phyloP scores from a whole-genome alignment of 495 filamentous ascomycete species.

The Xylaria bambusicola region DNA sequence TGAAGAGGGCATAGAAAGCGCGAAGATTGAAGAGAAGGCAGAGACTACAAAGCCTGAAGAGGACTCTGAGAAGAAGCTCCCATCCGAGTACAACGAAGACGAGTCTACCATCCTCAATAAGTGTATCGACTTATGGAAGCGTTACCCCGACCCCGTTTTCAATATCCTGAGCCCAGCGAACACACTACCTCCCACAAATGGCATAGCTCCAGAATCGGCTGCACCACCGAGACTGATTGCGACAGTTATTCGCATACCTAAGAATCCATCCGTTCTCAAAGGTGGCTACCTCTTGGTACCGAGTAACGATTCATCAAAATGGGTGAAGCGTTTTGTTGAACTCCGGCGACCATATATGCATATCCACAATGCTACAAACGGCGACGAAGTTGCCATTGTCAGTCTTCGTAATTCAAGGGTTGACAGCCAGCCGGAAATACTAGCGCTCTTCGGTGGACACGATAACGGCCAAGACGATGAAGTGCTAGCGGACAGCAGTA shows the following conservation, averaged over 20 bases:
- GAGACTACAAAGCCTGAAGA: slow-evolving; percentile 11
- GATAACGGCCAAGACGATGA: slow-evolving; percentile 30
- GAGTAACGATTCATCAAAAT: slow-evolving; percentile 69
- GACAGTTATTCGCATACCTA: slow-evolving; percentile 69
- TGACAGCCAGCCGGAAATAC: slow-evolving; percentile 84
- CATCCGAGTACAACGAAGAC: slow-evolving; percentile 53
- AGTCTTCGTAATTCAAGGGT: slow-evolving; percentile 82
- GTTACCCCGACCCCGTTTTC: slow-evolving; percentile 70
- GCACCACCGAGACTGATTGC: slow-evolving; percentile 61
- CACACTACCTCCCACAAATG: slow-evolving; percentile 71
- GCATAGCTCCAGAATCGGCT: slow-evolving; percentile 45
- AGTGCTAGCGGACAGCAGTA: slow-evolving; percentile 14
- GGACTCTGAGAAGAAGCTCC: slow-evolving; percentile 6
- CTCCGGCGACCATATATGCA: slow-evolving; percentile 91
- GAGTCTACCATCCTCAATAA: slow-evolving; percentile 64
- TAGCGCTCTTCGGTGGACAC: slow-evolving; percentile 65
- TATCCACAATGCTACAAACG: slow-evolving; percentile 76
- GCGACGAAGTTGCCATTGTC: slow-evolving; percentile 87
- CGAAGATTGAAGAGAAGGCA: neutral
- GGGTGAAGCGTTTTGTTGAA: slow-evolving; percentile 91
- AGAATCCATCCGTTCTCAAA: slow-evolving; percentile 75
- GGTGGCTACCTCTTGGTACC: slow-evolving; percentile 83
- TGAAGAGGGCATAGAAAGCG: neutral
- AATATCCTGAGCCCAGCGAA: slow-evolving; percentile 74
- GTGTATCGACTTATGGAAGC: slow-evolving; percentile 77